Conservation (phyloP, 1,139 yeast genomes). For the Pichia sp. region DNA sequence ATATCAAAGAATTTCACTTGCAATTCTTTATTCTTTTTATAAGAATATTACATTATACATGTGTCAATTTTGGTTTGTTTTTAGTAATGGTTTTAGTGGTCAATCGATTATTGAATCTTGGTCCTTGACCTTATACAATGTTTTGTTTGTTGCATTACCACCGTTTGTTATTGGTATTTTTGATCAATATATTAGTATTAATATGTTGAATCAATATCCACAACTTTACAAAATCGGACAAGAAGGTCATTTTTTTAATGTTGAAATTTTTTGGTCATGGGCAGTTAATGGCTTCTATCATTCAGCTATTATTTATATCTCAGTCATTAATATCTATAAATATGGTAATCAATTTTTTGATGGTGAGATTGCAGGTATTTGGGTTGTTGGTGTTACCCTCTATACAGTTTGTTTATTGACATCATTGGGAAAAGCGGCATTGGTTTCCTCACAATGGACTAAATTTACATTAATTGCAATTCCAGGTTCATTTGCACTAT, state of each 20-base stretch:
- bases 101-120: conserved; percentile 96
- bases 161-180: conserved; percentile 95
- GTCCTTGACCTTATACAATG: conserved; percentile 95
- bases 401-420: conserved; percentile 86
- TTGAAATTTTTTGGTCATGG: conserved; percentile 96
- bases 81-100: conserved; percentile 87
- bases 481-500: conserved; percentile 83
- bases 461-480: conserved; percentile 86
- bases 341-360: conserved; percentile 59
- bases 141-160: conserved; percentile 90
- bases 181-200: conserved; percentile 91
- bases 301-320: conserved; percentile 75
- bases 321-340: conserved; percentile 62
- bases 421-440: conserved; percentile 90
- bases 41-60: conserved; percentile 90
- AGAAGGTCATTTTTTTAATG: conserved; percentile 80
- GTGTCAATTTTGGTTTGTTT: conserved; percentile 98
- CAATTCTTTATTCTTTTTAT: conserved; percentile 90
- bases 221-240: conserved; percentile 90
- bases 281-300: conserved; percentile 91
- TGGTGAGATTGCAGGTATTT: conserved; percentile 79
- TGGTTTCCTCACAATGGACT: conserved; percentile 91
- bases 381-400: conserved; percentile 93
- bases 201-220: conserved; percentile 85
- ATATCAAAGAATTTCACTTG: conserved; percentile 86